Evolutionary conservation across 169 alveolate species (phyloP), one percentile per base, ranked within the genome.

Genomic region (Cryptosporidium tyzzeri): DNA sequence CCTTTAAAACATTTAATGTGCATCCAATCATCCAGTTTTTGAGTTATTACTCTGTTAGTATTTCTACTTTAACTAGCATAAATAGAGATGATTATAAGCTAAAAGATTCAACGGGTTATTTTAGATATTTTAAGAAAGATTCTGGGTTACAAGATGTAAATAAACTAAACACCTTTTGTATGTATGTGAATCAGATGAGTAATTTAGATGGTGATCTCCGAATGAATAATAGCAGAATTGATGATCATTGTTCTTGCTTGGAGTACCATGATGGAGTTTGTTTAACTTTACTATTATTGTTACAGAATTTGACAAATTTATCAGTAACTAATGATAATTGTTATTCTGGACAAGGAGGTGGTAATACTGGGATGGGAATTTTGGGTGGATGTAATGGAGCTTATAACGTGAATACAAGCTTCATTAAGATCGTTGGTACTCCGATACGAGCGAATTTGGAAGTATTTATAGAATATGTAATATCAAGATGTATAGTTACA

Each of bases 181-280:
- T 65, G 50, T 71, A 71, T 51, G 37, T 71, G 50, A 71, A 71
- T 35, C 69, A 71, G 44, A 55, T 48, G 29, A 71, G 62, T 18
- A 33, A 51, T 26, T 3, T 26, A 3, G 85, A 51, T 29, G 62
- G 71, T 3, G n/a, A 53, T 51, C 50, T 26, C 23, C 45, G 62
- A 39, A 39, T 7, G 5, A 37, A 33, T 8, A 35, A n/a, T 18
- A 55, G 71, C 23, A 31, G 23, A 41, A n/a, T 41, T 37, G 41
- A 39, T 0, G 65, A 80, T 41, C 74, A 62, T 31, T 80, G 89
- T 37, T 61, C 59, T 2, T 80, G 80, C 62, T 50, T 80, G 26
- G 89, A 80, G n/a, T 62, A 80, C 41, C 71, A 80, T 29, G 89
- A 80, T 41, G 68, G 61, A 1, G 55, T 80, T 31, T 80, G 89